Evolutionary conservation across 768 basidiomycete species (phyloP), one percentile per base, ranked within the genome.

Genomic region (Agaricus bisporus): DNA sequence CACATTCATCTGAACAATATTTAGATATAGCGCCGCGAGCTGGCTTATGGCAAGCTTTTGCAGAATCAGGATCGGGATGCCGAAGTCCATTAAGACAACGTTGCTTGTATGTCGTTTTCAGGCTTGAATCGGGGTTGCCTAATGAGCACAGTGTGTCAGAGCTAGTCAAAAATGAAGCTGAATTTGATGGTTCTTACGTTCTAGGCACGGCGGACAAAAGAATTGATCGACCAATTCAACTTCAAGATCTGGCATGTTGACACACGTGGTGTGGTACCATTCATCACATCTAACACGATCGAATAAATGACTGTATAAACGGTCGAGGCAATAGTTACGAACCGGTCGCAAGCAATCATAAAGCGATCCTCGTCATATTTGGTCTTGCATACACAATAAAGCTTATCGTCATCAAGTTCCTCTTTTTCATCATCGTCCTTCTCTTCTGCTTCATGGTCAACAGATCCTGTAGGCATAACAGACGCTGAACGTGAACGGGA

Each of bases 271-370:
- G 64, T 97, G 93, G 66, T 91, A 95, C 93, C 93, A 97, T 57
- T 94, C 89, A 62, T 95, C 93, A 67, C 93, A 95, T 26, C 92
- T 93, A 18, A 17, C 48, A 36, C 12, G 10, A 18, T 8, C 6
- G 29, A 4, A 4, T 35, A 4, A 36, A n/a, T 48, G 15, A n/a
- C n/a, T 9, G 4, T 11, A 17, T 3, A 37, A 43, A 37, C 49
- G 46, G 37, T 29, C 44, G 28, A 35, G 42, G 37, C 29, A 46
- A 25, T n/a, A 57, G 52, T 25, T 39, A 67, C 87, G 50, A 60
- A 91, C 91, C 83, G 79, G 72, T 95, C 93, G 64, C 93, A 95
- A 25, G 90, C 93, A 66, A 95, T 93, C 93, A 95, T 95, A 56
- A 86, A 78, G 48, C 80, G 75, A 63, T 91, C 89, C 65, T 92